These are phyloP conservation scores for Chlorella sp. DNA, from an alignment of 139 green algal genomes.

Conservation along the genomic window DNA sequence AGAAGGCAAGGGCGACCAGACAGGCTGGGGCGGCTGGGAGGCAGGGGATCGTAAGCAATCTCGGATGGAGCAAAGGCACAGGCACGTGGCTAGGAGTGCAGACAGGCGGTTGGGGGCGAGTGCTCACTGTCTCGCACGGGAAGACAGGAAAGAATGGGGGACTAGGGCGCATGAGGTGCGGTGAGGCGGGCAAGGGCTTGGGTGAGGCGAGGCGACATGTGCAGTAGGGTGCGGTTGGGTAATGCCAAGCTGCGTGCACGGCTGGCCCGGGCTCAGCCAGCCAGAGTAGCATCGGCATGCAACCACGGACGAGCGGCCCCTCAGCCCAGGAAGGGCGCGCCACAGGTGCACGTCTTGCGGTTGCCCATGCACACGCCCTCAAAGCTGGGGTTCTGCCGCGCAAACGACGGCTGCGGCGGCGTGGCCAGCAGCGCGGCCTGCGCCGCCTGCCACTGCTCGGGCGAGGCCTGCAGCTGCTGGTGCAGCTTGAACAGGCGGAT, in stretches of 20 bases:
- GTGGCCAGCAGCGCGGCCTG: conserved; percentile 69
- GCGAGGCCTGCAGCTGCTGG: conserved; percentile 54
- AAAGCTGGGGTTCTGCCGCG: conserved; percentile 72
- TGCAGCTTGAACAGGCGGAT: conserved; percentile 89
- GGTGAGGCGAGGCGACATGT: too few species aligned
- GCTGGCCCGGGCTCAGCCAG: too few species aligned
- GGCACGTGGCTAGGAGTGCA: too few species aligned
- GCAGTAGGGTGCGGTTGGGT: too few species aligned
- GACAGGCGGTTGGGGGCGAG: too few species aligned
- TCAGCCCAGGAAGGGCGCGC: conserved; percentile 82
- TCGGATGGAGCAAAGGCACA: too few species aligned
- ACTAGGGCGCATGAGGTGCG: neutral
- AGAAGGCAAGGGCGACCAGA: too few species aligned
- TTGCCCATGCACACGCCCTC: conserved; percentile 96
- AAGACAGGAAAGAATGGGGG: neutral
- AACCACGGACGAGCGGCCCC: too few species aligned
- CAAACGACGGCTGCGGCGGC: conserved; percentile 73
- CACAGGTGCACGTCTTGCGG: conserved; percentile 83
- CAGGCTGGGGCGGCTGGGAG: too few species aligned
- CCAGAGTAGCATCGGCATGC: too few species aligned
- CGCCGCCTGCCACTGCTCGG: conserved; percentile 55
- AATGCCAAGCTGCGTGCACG: too few species aligned
- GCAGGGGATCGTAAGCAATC: neutral
- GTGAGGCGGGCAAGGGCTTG: too few species aligned
- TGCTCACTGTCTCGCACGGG: neutral